These are phyloP conservation scores for Glaciozyma antarctica DNA, from an alignment of 768 basidiomycete genomes.

Conservation along the genomic window DNA sequence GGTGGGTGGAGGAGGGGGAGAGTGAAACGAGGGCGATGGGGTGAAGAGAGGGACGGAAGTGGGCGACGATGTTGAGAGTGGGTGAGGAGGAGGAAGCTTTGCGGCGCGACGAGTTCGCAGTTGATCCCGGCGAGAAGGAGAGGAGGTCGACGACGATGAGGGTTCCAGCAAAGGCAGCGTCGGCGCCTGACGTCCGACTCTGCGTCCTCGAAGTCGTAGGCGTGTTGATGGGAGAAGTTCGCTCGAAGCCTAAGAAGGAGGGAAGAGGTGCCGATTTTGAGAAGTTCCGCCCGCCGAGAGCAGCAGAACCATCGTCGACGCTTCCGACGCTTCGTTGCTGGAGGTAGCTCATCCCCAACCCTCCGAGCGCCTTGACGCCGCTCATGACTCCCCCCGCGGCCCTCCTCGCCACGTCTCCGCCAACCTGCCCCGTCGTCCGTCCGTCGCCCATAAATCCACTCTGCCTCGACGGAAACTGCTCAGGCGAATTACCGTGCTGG, in stretches of 20 bases:
- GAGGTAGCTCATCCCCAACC: slow-evolving; percentile 16
- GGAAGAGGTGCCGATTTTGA: slow-evolving; percentile 28
- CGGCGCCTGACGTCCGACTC: neutral
- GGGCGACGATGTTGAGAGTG: slow-evolving; percentile 12
- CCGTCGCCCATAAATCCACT: neutral
- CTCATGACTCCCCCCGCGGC: slow-evolving; percentile 27
- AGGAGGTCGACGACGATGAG: slow-evolving; percentile 30
- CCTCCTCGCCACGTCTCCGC: slow-evolving; percentile 19
- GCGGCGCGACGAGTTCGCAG: neutral
- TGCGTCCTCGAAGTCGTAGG: neutral
- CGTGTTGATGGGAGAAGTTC: neutral
- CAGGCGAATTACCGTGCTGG: neutral
- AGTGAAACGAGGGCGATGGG: slow-evolving; percentile 30
- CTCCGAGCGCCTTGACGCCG: slow-evolving; percentile 28
- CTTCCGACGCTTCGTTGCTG: neutral
- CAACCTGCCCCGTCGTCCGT: slow-evolving; percentile 14
- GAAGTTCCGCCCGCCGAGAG: neutral
- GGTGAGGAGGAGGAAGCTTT: neutral
- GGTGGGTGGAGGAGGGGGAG: slow-evolving; percentile 15
- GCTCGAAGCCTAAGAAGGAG: slow-evolving; percentile 3
- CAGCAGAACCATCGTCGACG: neutral
- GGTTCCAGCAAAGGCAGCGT: slow-evolving; percentile 1
- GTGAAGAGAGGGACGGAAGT: slow-evolving; percentile 29
- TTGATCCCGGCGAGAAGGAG: neutral
- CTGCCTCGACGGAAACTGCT: neutral